These are phyloP conservation scores for Didymella pomorum DNA, from an alignment of 2,329 filamentous ascomycete species.

Conservation along the genomic window DNA sequence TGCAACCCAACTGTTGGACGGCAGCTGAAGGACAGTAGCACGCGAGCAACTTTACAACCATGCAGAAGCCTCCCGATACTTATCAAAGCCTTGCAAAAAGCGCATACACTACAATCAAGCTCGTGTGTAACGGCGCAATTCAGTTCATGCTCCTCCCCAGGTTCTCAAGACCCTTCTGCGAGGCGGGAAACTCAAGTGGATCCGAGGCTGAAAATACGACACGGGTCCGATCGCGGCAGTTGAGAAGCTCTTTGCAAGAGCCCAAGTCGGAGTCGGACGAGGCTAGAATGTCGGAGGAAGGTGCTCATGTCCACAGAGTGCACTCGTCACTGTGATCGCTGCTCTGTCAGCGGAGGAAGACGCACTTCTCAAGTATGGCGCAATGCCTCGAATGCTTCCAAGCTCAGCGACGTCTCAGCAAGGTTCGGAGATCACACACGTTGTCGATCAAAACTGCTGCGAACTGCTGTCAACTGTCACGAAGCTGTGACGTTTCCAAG, in stretches of 20 bases:
- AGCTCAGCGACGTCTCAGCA: background rate
- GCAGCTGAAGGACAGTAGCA: constrained; percentile 13
- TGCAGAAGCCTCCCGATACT: background rate
- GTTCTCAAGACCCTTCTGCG: constrained; percentile 6
- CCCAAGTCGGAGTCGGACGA: constrained; percentile 13
- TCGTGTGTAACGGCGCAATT: background rate
- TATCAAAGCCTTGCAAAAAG: background rate
- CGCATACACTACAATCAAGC: background rate
- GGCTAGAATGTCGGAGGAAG: constrained; percentile 16
- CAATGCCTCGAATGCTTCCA: background rate
- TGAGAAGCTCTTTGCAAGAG: background rate
- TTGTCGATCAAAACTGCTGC: constrained; percentile 12
- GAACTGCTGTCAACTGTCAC: constrained; percentile 20
- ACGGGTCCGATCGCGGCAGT: constrained; percentile 19
- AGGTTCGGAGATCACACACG: background rate
- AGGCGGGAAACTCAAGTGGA: constrained; percentile 14
- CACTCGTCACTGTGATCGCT: background rate
- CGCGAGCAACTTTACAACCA: constrained; percentile 7
- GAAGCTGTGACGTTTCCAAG: constrained; percentile 6
- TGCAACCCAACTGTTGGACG: constrained; percentile 10
- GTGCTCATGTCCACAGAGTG: background rate
- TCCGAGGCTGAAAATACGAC: constrained; percentile 1
- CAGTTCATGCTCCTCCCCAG: constrained; percentile 1
- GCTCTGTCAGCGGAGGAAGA: background rate
- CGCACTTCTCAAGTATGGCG: background rate